Conservation (phyloP, 495 filamentous ascomycete species). For the Barbatosphaeria neglecta region DNA sequence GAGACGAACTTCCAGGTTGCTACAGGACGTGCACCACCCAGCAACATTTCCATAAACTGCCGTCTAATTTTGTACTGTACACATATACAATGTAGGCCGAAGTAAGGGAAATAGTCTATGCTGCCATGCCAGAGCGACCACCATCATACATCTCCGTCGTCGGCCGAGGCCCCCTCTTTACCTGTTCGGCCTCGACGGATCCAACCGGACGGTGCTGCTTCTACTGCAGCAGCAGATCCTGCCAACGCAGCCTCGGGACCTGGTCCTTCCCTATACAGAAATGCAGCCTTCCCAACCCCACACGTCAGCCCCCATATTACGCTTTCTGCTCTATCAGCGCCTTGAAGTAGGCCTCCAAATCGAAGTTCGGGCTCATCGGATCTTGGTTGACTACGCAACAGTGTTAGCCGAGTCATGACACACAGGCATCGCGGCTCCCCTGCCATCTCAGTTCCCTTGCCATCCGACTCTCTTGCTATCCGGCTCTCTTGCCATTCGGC, state of each 20-base stretch:
- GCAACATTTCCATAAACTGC: slow-evolving; percentile 2
- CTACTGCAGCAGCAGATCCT: background rate
- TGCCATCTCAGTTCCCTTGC: background rate
- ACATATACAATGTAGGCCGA: slow-evolving; percentile 27
- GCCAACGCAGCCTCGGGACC: background rate
- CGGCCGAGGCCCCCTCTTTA: background rate
- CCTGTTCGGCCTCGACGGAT: background rate
- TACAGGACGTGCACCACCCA: too few species aligned
- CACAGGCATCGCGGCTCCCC: too few species aligned
- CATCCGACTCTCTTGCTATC: too few species aligned
- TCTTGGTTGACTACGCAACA: slow-evolving; percentile 62
- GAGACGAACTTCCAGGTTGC: too few species aligned
- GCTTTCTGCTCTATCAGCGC: slow-evolving; percentile 41
- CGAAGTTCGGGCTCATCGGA: slow-evolving; percentile 73
- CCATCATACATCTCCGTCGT: slow-evolving; percentile 22
- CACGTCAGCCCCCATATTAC: slow-evolving; percentile 18
- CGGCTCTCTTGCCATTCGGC: too few species aligned
- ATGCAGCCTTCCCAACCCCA: slow-evolving; percentile 5
- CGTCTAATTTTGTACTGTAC: slow-evolving; percentile 26
- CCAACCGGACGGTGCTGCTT: background rate
- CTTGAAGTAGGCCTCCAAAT: slow-evolving; percentile 74
- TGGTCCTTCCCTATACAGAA: slow-evolving; percentile 1
- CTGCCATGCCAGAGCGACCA: slow-evolving; percentile 17
- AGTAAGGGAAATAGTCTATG: slow-evolving; percentile 30
- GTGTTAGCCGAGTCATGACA: slow-evolving; percentile 3